These are phyloP conservation scores for Aspergillus bombycis DNA, from an alignment of 2,329 filamentous ascomycete species.

Conservation along the genomic window DNA sequence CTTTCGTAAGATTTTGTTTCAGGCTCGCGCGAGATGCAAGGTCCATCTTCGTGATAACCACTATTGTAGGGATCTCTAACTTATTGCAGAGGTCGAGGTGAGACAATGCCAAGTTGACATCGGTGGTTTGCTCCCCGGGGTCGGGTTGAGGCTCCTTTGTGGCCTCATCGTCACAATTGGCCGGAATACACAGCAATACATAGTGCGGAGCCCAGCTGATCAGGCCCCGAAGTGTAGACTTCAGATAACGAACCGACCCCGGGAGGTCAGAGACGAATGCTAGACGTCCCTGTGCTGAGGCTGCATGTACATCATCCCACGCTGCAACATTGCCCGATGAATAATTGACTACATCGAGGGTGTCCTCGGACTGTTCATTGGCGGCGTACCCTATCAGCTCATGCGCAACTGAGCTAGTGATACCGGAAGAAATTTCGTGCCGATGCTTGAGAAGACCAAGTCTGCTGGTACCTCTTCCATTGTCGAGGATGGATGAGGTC, in stretches of 20 bases:
- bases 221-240: slow-evolving; percentile 86
- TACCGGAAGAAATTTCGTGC: slow-evolving; percentile 87
- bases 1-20: slow-evolving; percentile 69
- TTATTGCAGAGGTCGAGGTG: slow-evolving; percentile 86
- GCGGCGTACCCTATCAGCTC: slow-evolving; percentile 83
- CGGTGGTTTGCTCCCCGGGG: slow-evolving; percentile 42
- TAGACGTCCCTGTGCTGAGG: slow-evolving; percentile 70
- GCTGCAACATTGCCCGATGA: slow-evolving; percentile 83
- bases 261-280: slow-evolving; percentile 92
- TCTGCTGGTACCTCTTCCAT: slow-evolving; percentile 86
- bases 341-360: slow-evolving; percentile 73
- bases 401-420: slow-evolving; percentile 93
- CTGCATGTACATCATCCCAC: slow-evolving; percentile 91
- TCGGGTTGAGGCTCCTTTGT: slow-evolving; percentile 18
- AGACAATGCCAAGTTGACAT: slow-evolving; percentile 73
- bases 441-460: slow-evolving; percentile 87
- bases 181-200: slow-evolving; percentile 84
- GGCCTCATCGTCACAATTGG: slow-evolving; percentile 66
- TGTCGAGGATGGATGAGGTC: slow-evolving; percentile 85
- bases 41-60: slow-evolving; percentile 91
- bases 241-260: slow-evolving; percentile 83
- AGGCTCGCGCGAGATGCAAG: slow-evolving; percentile 74
- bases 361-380: slow-evolving; percentile 20
- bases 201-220: slow-evolving; percentile 96
- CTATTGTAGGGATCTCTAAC: slow-evolving; percentile 73